A percentile compares a stretch with the other conserved stretches of the same genome.
These are phyloP conservation scores for Aspergillus tanneri DNA, from an alignment of 2,329 filamentous ascomycete genomes.

Conservation along the genomic window DNA sequence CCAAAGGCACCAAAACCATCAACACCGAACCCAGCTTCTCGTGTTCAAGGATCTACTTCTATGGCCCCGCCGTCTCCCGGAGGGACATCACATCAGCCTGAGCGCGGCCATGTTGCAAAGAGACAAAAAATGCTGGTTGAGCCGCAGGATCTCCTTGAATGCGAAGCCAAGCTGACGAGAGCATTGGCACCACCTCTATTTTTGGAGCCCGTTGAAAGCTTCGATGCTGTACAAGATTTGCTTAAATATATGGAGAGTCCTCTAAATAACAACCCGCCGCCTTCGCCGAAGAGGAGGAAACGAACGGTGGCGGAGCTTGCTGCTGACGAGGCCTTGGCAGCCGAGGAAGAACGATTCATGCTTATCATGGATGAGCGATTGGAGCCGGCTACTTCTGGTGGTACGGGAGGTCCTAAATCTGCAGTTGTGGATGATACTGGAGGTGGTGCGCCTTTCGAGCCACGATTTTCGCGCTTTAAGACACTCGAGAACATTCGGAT, in stretches of 20 bases:
- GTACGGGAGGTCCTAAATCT: constrained; percentile 58
- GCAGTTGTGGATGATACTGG: constrained; percentile 72
- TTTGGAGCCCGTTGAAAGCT: constrained; percentile 70
- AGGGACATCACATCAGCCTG: constrained; percentile 62
- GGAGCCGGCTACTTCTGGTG: constrained; percentile 58
- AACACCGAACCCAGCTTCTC: constrained; percentile 41
- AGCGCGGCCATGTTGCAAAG: constrained; percentile 58
- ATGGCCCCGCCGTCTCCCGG: constrained; percentile 65
- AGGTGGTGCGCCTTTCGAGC: constrained; percentile 72
- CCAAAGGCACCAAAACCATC: constrained; percentile 51
- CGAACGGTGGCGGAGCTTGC: constrained; percentile 92
- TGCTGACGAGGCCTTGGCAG: constrained; percentile 87
- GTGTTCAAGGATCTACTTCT: constrained; percentile 38
- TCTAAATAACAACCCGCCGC: constrained; percentile 71
- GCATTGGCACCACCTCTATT: constrained; percentile 72
- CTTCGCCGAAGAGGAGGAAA: constrained; percentile 85
- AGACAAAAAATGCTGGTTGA: constrained; percentile 77
- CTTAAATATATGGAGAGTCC: constrained; percentile 73
- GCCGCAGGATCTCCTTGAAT: constrained; percentile 67
- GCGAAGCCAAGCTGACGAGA: constrained; percentile 73
- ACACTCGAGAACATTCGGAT: constrained; percentile 80
- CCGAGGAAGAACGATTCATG: constrained; percentile 88
- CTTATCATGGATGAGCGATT: constrained; percentile 84
- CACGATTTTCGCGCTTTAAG: constrained; percentile 88
- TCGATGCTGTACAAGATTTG: constrained; percentile 68